phyloP scores from a whole-genome alignment of 768 basidiomycete species.

The Kwoniella dejecticola region DNA sequence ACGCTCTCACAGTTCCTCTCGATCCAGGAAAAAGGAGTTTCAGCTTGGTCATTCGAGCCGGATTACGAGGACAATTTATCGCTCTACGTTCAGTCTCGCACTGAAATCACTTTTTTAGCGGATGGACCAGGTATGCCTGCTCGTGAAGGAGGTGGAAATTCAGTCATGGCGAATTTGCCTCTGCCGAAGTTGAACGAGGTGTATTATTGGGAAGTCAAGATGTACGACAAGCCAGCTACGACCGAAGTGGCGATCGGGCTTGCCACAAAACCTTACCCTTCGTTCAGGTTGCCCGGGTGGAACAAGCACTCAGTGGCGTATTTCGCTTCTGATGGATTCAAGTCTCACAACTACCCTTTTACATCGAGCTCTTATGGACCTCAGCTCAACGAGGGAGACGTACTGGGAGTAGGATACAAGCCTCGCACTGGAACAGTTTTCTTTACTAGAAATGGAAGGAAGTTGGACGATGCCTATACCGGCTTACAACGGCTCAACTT shows the following conservation, averaged over 20 bases:
- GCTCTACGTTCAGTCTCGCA: constrained; percentile 88
- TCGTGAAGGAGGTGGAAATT: constrained; percentile 91
- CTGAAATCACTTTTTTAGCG: constrained; percentile 91
- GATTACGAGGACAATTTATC: constrained; percentile 94
- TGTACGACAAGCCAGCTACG: constrained; percentile 89
- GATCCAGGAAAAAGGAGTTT: constrained; percentile 99
- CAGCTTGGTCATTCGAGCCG: constrained; percentile 98
- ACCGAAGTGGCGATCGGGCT: constrained; percentile 91
- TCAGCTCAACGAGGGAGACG: constrained; percentile 85
- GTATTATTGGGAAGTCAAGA: constrained; percentile 99
- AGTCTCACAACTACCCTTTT: constrained; percentile 96
- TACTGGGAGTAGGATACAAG: constrained; percentile 91
- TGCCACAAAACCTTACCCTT: constrained; percentile 95
- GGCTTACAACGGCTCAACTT: constrained; percentile 88
- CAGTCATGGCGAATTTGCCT: constrained; percentile 94
- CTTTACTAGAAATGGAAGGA: constrained; percentile 96
- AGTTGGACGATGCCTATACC: constrained; percentile 92
- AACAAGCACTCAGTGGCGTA: constrained; percentile 89
- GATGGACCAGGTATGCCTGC: constrained; percentile 61
- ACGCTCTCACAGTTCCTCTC: constrained; percentile 97
- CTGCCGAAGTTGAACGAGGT: constrained; percentile 97
- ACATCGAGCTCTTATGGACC: constrained; percentile 81
- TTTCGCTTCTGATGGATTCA: constrained; percentile 86
- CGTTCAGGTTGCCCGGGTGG: constrained; percentile 85
- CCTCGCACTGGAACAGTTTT: constrained; percentile 98